Percentiles rank a stretch among this genome's conserved stretches.
phyloP scores from a whole-genome alignment of 1,139 yeast species.

The Pichia norvegensis region DNA sequence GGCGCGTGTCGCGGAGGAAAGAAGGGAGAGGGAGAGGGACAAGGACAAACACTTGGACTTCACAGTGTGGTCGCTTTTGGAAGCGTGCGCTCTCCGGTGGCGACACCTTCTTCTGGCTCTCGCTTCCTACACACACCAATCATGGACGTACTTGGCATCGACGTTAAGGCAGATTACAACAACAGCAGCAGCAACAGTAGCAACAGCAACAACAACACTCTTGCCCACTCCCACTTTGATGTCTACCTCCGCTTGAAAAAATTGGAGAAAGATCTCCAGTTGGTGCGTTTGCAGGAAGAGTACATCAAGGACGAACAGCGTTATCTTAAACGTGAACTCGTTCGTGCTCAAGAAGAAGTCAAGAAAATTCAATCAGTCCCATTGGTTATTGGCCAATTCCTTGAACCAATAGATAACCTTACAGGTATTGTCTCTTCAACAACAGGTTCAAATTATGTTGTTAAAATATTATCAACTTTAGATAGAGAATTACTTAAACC shows the following conservation, averaged over 20 bases:
- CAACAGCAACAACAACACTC: neutral
- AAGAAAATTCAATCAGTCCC: constrained; percentile 97
- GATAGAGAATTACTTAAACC: constrained; percentile 94
- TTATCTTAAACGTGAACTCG: constrained; percentile 85
- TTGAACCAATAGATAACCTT: constrained; percentile 94
- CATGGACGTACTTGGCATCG: constrained; percentile 59
- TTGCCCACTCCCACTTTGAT: constrained; percentile 36
- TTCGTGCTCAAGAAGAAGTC: constrained; percentile 97
- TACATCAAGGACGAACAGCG: constrained; percentile 97
- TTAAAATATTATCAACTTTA: constrained; percentile 84
- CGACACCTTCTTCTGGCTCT: no score
- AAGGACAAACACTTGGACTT: no score
- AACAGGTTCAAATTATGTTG: constrained; percentile 96
- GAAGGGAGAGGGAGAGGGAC: neutral
- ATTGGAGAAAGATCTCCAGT: constrained; percentile 81
- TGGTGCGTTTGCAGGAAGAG: constrained; percentile 82
- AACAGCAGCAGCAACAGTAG: neutral
- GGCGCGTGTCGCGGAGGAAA: neutral
- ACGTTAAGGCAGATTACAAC: no score
- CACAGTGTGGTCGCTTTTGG: no score
- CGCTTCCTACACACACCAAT: neutral
- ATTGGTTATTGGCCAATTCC: constrained; percentile 92
- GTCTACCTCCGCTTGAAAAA: constrained; percentile 78
- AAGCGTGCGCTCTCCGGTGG: no score
- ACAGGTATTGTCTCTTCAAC: constrained; percentile 97